Evolutionary conservation across 2,329 filamentous ascomycete species (phyloP), one percentile per base, ranked within the genome.

Genomic region (Xylaria sp.): DNA sequence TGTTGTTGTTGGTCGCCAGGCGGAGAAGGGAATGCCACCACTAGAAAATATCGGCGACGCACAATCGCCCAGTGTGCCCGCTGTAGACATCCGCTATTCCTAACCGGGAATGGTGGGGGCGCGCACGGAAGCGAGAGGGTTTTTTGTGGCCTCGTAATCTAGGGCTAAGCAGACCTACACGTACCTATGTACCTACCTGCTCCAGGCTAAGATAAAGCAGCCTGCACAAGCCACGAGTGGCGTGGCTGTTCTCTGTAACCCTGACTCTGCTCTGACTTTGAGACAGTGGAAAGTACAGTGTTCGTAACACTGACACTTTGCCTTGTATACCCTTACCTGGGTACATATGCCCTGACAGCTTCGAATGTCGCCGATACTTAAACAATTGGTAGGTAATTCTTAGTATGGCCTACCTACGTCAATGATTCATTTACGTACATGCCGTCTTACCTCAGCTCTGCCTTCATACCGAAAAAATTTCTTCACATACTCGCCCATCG

Each of bases 41-140:
- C 64, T 73, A 71, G 73, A 77, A 78, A 78, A 78, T 76, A 77
- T 77, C 73, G 72, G 75, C 66, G 69, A 73, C 73, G 69, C 73
- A 74, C 73, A 73, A 75, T 67, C 72, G 64, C 54, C 67, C 68
- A 73, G 74, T 77, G 75, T 76, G 75, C 71, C 68, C 72, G 51
- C 71, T 73, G 68, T 59, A 70, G 55, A 67, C 71, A 25, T 4
- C n/a, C 43, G 52, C 75, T 76, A 77, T 33, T 28, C 74, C 66
- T 25, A 1, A 58, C 70, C 31, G 13, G 73, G 74, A 41, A 73
- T 74, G 64, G 76, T 74, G 75, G 74, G 72, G 75, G 43, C 60
- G 20, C n/a, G 18, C 43, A 15, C 18, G 49, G 73, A 77, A 75
- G 75, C 74, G 75, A 77, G 69, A 71, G 70, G 68, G 70, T 61